Evolutionary conservation across 1,139 yeast species (phyloP), one percentile per base, ranked within the genome.

Genomic region (Yamadazyma kanchanaburiensis): DNA sequence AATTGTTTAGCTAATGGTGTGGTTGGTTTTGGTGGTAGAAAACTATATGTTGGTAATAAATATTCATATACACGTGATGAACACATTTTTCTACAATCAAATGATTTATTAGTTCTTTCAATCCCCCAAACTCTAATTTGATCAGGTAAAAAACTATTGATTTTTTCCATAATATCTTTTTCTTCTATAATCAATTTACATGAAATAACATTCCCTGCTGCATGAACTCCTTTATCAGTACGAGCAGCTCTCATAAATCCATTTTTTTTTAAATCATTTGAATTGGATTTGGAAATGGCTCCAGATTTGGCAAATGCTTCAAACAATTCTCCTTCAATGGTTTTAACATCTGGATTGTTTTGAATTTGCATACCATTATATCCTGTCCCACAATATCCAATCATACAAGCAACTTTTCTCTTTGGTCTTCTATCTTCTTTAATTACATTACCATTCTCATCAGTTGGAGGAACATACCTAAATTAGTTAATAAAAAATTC

Each of bases 211-310:
- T 91, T 91, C 16, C 98, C 97, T 4, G 97, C 97, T 15, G 99
- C 98, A 58, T 91, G 99, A 11, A 91, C 99, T 39, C 98, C 99
- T 58, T 91, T 94, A 55, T 91, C 99, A 4, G 99, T 91, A 58
- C 98, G 73, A 3, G 98, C 98, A 26, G 97, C 95, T 48, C 99
- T 75, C 85, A 86, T 83, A 49, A 94, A 85, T 0, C 94, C 89
- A 33, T 81, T 80, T 53, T 91, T 91, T 53, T 86, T 88, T 45
- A 94, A 77, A 54, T 91, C 98, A 39, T 79, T 81, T 4, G 96
- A 78, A 57, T 91, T 91, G 49, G 86, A 95, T 35, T 77, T 75
- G 0, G 96, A 85, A 35, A 91, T 76, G 6, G 96, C 97, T 12
- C 96, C 97, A 1, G 96, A 91, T 38, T 73, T 72, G 17, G 80